Conservation (phyloP, 495 filamentous ascomycete species). For the Glonium stellatum region DNA sequence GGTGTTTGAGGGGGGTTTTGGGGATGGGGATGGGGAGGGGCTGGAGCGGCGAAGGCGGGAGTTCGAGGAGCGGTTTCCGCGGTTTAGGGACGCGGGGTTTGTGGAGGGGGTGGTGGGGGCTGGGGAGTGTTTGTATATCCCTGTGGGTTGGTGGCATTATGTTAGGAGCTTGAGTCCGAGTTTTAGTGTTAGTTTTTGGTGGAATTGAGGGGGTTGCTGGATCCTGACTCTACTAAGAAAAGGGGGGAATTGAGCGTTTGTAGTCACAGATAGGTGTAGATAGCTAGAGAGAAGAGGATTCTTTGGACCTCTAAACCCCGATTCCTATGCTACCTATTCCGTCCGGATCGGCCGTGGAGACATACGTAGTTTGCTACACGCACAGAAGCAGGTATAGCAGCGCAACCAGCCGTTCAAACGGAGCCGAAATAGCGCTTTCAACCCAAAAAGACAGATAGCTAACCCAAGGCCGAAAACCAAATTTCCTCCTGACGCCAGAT, state of each 20-base stretch:
- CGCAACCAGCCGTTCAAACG: not conserved
- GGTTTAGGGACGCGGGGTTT: constrained; percentile 55
- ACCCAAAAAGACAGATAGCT: not conserved
- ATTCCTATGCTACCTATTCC: too few species aligned
- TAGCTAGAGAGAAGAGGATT: too few species aligned
- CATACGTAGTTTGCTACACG: not conserved
- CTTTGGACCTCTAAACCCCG: too few species aligned
- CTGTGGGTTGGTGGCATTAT: constrained; percentile 98
- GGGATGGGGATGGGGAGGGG: constrained; percentile 11
- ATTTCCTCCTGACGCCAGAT: not conserved
- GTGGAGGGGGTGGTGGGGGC: constrained; percentile 71
- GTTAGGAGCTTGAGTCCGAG: constrained; percentile 78
- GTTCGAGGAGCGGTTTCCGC: constrained; percentile 46
- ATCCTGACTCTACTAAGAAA: too few species aligned
- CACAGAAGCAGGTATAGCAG: not conserved
- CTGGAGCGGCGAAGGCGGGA: constrained; percentile 9
- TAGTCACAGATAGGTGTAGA: too few species aligned
- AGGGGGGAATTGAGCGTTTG: too few species aligned
- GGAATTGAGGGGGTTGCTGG: constrained; percentile 49
- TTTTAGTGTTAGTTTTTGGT: constrained; percentile 98
- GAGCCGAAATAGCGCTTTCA: not conserved
- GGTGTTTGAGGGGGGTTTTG: constrained; percentile 42
- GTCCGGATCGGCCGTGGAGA: not conserved
- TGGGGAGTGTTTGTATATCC: constrained; percentile 86
- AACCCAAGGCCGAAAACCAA: too few species aligned